Conservation (phyloP, 1,284 basidiomycete species). For the Stygiomarasmius scandens region DNA sequence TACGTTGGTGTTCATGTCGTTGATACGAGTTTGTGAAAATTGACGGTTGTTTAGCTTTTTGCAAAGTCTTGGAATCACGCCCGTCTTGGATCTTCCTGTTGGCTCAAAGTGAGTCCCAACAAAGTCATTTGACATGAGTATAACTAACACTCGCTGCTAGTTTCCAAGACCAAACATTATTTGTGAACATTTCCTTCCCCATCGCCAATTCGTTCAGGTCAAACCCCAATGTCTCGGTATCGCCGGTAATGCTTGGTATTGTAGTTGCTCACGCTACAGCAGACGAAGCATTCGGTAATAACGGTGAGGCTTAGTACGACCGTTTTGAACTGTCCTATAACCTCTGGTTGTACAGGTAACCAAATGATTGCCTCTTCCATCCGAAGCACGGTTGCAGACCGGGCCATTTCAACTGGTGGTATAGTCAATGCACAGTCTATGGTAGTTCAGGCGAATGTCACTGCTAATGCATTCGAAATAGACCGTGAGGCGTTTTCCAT, state of each 20-base stretch:
- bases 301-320: too few relatives aligned
- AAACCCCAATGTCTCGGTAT: conserved; percentile 13
- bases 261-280: conserved; percentile 17
- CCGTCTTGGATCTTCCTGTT: conserved; percentile 10
- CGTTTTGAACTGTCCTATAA: too few relatives aligned
- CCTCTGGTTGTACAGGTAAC: conserved; percentile 11
- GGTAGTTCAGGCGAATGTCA: conserved; percentile 12
- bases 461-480: conserved; percentile 17
- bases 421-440: conserved; percentile 16
- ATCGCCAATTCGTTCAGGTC: conserved; percentile 14
- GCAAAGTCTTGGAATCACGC: conserved; percentile 1
- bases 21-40: background rate
- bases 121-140: background rate
- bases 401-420: conserved; percentile 16
- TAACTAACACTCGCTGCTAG: background rate
- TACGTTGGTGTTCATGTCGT: background rate
- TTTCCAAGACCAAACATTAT: conserved; percentile 11
- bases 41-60: background rate
- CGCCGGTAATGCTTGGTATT: conserved; percentile 9
- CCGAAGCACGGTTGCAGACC: conserved; percentile 9
- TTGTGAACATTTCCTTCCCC: conserved; percentile 17
- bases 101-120: conserved; percentile 15
- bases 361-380: background rate
- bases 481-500: conserved; percentile 12
- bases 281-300: conserved; percentile 13